Conservation (phyloP, 176 grass and related monocot species). For the Poa annua region DNA sequence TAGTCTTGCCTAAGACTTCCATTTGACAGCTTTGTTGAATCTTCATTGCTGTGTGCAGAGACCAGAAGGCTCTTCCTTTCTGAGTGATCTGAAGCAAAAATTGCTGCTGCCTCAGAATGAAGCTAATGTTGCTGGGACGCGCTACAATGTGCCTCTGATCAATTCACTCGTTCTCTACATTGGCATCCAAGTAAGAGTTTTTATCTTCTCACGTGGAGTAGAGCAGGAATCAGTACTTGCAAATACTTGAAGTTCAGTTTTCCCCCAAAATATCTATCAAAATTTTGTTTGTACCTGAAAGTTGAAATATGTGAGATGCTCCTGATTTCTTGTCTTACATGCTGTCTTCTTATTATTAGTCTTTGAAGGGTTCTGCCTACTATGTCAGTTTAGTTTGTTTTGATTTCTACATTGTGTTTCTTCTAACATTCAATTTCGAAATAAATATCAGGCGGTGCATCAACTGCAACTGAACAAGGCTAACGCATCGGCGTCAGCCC, state of each 20-base stretch:
- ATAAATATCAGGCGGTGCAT: slow-evolving; percentile 65
- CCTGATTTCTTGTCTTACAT: neutral
- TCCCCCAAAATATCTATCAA: too few relatives aligned
- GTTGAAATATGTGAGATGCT: neutral
- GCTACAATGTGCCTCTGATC: slow-evolving; percentile 79
- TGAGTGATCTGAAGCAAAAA: slow-evolving; percentile 76
- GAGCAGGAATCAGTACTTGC: neutral
- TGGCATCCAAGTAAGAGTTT: slow-evolving; percentile 70
- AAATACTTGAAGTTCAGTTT: neutral
- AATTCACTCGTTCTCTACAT: slow-evolving; percentile 92
- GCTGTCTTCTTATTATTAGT: neutral
- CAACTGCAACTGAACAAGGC: slow-evolving; percentile 65
- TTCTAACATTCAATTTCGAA: slow-evolving; percentile 25
- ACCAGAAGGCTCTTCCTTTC: slow-evolving; percentile 72
- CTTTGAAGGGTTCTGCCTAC: neutral
- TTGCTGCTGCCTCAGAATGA: slow-evolving; percentile 80
- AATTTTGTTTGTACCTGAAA: neutral
- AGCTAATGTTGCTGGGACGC: slow-evolving; percentile 60
- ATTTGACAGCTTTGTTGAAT: slow-evolving; percentile 20
- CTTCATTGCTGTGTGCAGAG: slow-evolving; percentile 39
- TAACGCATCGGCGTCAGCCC: slow-evolving; percentile 53
- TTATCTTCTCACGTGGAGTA: neutral
- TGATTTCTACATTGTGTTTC: neutral
- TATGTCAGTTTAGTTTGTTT: neutral
- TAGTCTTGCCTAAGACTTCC: neutral